These are phyloP conservation scores for Tulasnella calospora DNA, from an alignment of 768 basidiomycete genomes.

Conservation along the genomic window DNA sequence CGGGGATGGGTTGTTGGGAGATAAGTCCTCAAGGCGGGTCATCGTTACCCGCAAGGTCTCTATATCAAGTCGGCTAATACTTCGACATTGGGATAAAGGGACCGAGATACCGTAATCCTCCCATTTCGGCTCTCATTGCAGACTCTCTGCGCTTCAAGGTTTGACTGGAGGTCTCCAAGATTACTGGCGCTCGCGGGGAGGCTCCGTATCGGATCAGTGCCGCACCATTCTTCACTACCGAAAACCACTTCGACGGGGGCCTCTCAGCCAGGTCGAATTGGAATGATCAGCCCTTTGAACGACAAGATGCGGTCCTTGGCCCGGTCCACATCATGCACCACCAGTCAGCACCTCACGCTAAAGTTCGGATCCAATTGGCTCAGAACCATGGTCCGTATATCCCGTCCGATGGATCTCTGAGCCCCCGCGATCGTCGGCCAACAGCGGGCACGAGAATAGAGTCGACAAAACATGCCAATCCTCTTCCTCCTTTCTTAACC, in stretches of 20 bases:
- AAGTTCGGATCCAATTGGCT: background rate
- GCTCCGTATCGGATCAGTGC: background rate
- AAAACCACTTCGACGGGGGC: background rate
- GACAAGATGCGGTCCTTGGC: background rate
- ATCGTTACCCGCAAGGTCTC: background rate
- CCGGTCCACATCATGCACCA: background rate
- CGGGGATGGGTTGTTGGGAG: background rate
- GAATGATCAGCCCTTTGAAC: background rate
- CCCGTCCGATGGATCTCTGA: background rate
- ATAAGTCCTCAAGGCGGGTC: background rate
- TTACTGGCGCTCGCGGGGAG: background rate
- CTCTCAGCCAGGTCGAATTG: background rate
- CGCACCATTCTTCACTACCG: background rate
- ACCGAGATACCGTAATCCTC: background rate
- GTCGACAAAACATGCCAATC: background rate
- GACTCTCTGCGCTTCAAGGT: background rate
- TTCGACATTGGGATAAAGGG: conserved; percentile 1
- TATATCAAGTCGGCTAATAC: background rate
- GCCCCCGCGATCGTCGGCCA: background rate
- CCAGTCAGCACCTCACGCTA: background rate
- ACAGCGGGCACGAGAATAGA: background rate
- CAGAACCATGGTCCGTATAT: background rate
- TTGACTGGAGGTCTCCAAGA: background rate
- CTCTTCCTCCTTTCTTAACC: background rate
- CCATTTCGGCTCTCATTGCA: background rate